These are phyloP conservation scores for Wickerhamiella galacta DNA, from an alignment of 805 yeast species.

Conservation along the genomic window DNA sequence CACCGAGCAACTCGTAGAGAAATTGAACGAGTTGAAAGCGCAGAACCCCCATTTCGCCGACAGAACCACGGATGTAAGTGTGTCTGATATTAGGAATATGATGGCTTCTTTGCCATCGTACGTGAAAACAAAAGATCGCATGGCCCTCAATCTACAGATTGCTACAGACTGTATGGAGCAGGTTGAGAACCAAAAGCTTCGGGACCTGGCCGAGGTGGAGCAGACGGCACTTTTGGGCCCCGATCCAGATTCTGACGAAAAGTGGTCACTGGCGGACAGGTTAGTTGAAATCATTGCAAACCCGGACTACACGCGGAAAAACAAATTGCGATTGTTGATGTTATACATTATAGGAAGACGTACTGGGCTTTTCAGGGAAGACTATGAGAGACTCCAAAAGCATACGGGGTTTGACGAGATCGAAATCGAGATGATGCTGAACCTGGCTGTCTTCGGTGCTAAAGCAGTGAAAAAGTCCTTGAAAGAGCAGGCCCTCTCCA, in stretches of 20 bases:
- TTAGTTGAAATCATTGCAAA: slow-evolving; percentile 40
- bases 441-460: slow-evolving; percentile 43
- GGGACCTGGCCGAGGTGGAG: slow-evolving; percentile 69
- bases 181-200: slow-evolving; percentile 41
- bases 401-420: slow-evolving; percentile 31
- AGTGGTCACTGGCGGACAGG: slow-evolving; percentile 37
- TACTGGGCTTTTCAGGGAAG: slow-evolving; percentile 53
- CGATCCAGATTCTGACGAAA: slow-evolving; percentile 48
- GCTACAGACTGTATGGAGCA: slow-evolving; percentile 46
- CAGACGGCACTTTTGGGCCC: slow-evolving; percentile 64
- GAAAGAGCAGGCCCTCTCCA: slow-evolving; percentile 1
- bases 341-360: slow-evolving; percentile 68
- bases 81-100: slow-evolving; percentile 58
- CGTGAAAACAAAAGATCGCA: slow-evolving; percentile 22
- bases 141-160: slow-evolving; percentile 22
- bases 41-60: slow-evolving; percentile 66
- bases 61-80: slow-evolving; percentile 42
- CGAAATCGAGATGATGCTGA: slow-evolving; percentile 36
- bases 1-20: slow-evolving; percentile 39
- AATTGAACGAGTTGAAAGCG: slow-evolving; percentile 45
- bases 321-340: slow-evolving; percentile 58
- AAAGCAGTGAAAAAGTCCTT: slow-evolving; percentile 8
- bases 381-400: slow-evolving; percentile 48
- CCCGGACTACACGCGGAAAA: slow-evolving; percentile 23
- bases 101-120: slow-evolving; percentile 29